These are phyloP conservation scores for Aspergillus glaucus DNA, from an alignment of 2,329 filamentous ascomycete genomes.

Conservation along the genomic window DNA sequence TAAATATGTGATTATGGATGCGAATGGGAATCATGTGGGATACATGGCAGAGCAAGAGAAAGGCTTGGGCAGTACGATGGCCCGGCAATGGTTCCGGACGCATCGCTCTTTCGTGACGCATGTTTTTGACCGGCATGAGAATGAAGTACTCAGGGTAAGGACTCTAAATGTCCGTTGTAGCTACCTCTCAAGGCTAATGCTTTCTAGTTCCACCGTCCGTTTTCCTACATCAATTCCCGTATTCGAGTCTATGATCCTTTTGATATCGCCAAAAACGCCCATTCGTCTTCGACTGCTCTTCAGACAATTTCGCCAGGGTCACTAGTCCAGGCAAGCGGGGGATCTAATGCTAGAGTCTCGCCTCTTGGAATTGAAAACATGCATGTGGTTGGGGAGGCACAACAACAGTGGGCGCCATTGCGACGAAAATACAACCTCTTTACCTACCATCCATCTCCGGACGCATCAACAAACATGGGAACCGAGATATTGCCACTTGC, in stretches of 20 bases:
- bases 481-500: slow-evolving; percentile 38
- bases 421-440: slow-evolving; percentile 61
- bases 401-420: slow-evolving; percentile 58
- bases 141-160: slow-evolving; percentile 51
- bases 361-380: slow-evolving; percentile 50
- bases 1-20: slow-evolving; percentile 60
- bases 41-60: slow-evolving; percentile 60
- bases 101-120: slow-evolving; percentile 60
- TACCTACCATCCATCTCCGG: slow-evolving; percentile 46
- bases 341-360: slow-evolving; percentile 48
- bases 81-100: slow-evolving; percentile 55
- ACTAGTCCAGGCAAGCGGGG: slow-evolving; percentile 32
- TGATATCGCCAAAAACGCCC: slow-evolving; percentile 23
- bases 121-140: slow-evolving; percentile 56
- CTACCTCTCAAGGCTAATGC: not conserved
- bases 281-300: slow-evolving; percentile 37
- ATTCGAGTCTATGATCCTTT: slow-evolving; percentile 53
- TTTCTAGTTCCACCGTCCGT: slow-evolving; percentile 54
- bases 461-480: slow-evolving; percentile 28
- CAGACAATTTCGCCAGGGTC: slow-evolving; percentile 41
- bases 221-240: slow-evolving; percentile 57
- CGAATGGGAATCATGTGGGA: slow-evolving; percentile 56
- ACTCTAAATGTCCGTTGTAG: not conserved
- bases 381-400: slow-evolving; percentile 58
- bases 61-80: slow-evolving; percentile 51